phyloP scores from a whole-genome alignment of 257 asterid genomes.

The Jasminum sambac region DNA sequence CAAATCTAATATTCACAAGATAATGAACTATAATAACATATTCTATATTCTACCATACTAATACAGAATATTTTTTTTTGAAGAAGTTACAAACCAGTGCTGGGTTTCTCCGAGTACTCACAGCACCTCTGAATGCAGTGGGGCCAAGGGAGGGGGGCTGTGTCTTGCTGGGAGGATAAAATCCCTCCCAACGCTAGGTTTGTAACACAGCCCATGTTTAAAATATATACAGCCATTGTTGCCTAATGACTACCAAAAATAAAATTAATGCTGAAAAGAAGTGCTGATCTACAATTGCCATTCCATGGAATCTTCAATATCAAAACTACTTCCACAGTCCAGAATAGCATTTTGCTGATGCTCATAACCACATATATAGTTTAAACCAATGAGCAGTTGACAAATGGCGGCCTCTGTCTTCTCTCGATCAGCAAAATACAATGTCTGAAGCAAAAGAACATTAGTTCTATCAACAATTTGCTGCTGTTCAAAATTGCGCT shows the following conservation, averaged over 20 bases:
- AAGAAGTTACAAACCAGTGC: too few relatives aligned
- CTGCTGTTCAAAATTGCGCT: conserved; percentile 83
- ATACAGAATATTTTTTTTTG: too few relatives aligned
- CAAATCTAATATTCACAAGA: conserved; percentile 40
- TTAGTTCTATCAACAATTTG: conserved; percentile 74
- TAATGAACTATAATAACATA: conserved; percentile 20
- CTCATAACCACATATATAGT: conserved; percentile 85
- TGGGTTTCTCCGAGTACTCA: too few relatives aligned
- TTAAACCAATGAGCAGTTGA: conserved; percentile 76
- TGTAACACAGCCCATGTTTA: too few relatives aligned
- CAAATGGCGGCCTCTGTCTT: conserved; percentile 77
- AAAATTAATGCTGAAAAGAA: conserved; percentile 45
- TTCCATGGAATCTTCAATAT: conserved; percentile 71
- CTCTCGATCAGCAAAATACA: conserved; percentile 73
- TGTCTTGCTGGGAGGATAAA: too few relatives aligned
- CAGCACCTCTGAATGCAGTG: too few relatives aligned
- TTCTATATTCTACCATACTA: conserved; percentile 26
- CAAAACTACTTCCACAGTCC: conserved; percentile 92
- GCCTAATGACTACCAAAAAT: neutral
- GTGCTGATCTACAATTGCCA: conserved; percentile 59
- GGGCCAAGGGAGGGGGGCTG: too few relatives aligned
- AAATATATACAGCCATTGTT: neutral
- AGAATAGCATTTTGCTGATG: conserved; percentile 84
- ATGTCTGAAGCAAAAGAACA: conserved; percentile 78
- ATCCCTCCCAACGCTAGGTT: too few relatives aligned